Evolutionary conservation across 1,284 basidiomycete species (phyloP), one percentile per base, ranked within the genome.

Genomic region (Cutaneotrichosporon sp.): DNA sequence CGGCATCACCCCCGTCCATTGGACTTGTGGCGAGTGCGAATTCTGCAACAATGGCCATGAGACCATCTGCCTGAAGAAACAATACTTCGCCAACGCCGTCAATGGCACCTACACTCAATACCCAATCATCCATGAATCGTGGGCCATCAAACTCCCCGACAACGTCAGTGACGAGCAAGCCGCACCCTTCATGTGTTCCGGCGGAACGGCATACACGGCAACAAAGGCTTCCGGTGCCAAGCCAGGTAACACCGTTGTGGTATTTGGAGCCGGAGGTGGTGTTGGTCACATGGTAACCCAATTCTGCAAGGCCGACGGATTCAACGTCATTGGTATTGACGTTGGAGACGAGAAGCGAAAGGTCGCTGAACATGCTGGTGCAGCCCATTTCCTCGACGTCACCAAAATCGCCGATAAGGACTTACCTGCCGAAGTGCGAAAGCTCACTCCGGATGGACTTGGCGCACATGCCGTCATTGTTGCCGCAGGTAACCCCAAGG

Each of bases 261-360:
- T 65, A 31, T 62, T 65, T 5, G 66, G 66, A 10, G 61, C 61
- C 3, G 66, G 64, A 8, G 66, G 66, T n/a, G 66, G 66, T 42
- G 66, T 68, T 7, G 65, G 66, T 16, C 66, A 68, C 64, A 68
- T 68, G 66, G 62, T 68, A 13, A 60, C 61, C 21, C 66, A 68
- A 64, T 68, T 68, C 62, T 60, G 56, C 59, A 59, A 63, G 59
- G 66, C 66, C 4, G 30, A 52, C 51, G 66, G 66, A 18, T 58
- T 60, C 61, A 58, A 59, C 47, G 62, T 65, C 49, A 65, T 68
- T 47, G 66, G 62, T n/a, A 51, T 68, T 49, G 66, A 68, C 51
- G 47, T 68, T 6, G 66, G 66, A 26, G 56, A 53, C 22, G 66
- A 65, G 42, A 68, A 68, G 64, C 40, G 5, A 11, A 36, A 60